phyloP scores from a whole-genome alignment of 306 rosid genomes.

The Mucuna pruriens region DNA sequence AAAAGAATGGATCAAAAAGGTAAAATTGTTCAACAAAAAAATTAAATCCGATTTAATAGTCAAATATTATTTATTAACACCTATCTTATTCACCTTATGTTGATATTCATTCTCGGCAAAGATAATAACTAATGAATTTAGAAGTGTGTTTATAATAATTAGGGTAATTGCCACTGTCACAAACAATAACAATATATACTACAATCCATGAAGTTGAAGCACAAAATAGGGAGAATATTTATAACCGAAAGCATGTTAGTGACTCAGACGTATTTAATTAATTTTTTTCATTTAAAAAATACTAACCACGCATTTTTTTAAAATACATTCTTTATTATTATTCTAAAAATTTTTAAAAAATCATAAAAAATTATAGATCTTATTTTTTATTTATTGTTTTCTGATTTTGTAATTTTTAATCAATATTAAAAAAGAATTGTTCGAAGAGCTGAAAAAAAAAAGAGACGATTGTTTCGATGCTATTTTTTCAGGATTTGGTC shows the following conservation, averaged over 20 bases:
- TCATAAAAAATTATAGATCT: too few relatives aligned
- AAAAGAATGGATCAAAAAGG: not conserved
- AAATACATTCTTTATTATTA: too few relatives aligned
- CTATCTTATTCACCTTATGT: not conserved
- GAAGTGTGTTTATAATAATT: not conserved
- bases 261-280: too few relatives aligned
- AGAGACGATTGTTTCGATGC: too few relatives aligned
- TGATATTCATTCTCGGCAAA: not conserved
- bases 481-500: not conserved
- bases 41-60: not conserved
- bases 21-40: not conserved
- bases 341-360: too few relatives aligned
- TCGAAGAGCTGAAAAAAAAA: too few relatives aligned
- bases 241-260: not conserved
- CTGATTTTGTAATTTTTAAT: too few relatives aligned
- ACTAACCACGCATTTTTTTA: too few relatives aligned
- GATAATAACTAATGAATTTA: not conserved
- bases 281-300: too few relatives aligned
- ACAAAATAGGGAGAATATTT: constrained; percentile 4
- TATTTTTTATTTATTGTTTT: too few relatives aligned
- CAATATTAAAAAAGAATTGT: too few relatives aligned
- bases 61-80: not conserved
- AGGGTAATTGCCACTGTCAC: not conserved
- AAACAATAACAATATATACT: not conserved
- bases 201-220: not conserved